Conservation (phyloP, 192 early-diverging fungal species). For the Geranomyces michiganensis region DNA sequence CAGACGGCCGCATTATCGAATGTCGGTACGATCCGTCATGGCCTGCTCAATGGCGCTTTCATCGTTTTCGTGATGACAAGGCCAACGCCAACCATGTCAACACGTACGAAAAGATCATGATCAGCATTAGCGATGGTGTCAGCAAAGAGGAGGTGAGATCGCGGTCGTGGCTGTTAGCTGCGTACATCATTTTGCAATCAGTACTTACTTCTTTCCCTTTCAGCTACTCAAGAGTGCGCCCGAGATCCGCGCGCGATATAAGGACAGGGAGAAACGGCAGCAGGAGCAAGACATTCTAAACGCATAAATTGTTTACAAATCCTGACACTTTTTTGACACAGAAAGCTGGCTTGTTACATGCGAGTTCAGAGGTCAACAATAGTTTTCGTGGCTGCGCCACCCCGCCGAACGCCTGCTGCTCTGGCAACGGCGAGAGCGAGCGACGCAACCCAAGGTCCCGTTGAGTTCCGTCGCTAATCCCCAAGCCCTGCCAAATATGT, state of each 20-base stretch:
- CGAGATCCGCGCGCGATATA: slow-evolving; percentile 37
- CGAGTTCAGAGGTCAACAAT: too few species aligned
- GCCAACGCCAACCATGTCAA: slow-evolving; percentile 53
- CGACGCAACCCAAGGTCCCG: too few species aligned
- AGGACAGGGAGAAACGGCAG: slow-evolving; percentile 26
- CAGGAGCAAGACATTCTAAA: too few species aligned
- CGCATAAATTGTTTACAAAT: too few species aligned
- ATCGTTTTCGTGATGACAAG: slow-evolving; percentile 60
- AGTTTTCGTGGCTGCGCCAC: too few species aligned
- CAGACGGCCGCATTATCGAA: slow-evolving; percentile 52
- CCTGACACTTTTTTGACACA: too few species aligned
- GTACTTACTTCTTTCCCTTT: not conserved
- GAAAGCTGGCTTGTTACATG: too few species aligned
- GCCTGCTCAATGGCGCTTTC: slow-evolving; percentile 55
- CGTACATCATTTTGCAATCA: not conserved
- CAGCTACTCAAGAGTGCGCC: slow-evolving; percentile 33
- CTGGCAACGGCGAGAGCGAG: too few species aligned
- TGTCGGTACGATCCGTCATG: slow-evolving; percentile 61
- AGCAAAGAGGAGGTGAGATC: slow-evolving; percentile 38
- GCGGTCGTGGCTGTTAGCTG: not conserved
- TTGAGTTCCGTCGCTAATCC: too few species aligned
- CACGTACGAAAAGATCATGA: slow-evolving; percentile 54
- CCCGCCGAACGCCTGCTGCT: too few species aligned
- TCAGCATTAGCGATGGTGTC: slow-evolving; percentile 55
- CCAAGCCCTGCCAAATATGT: slow-evolving; percentile 21